Conservation (phyloP, 2,329 filamentous ascomycete species). For the Periconia digitata region DNA sequence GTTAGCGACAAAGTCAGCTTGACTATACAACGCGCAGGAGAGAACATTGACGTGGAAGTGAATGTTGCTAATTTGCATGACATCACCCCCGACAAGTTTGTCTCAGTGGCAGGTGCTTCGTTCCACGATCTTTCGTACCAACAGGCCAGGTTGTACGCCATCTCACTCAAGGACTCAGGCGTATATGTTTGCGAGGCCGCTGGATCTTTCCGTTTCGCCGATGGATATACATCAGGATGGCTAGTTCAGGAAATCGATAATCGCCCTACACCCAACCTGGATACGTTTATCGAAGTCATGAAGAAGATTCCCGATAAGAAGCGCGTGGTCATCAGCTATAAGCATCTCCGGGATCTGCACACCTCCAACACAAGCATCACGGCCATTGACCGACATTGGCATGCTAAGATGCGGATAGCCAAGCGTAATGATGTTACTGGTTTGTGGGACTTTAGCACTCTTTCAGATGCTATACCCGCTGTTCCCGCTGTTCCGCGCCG, state of each 20-base stretch:
- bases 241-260: constrained; percentile 91
- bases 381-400: constrained; percentile 93
- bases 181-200: constrained; percentile 95
- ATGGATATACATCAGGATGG: constrained; percentile 89
- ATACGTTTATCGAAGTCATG: constrained; percentile 89
- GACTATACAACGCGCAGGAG: constrained; percentile 82
- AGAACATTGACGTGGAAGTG: constrained; percentile 83
- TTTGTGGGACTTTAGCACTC: constrained; percentile 89
- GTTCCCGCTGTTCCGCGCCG: constrained; percentile 70
- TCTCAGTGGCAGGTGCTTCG: constrained; percentile 88
- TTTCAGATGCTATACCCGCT: constrained; percentile 78
- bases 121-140: constrained; percentile 98
- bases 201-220: constrained; percentile 88
- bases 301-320: constrained; percentile 78
- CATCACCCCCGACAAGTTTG: constrained; percentile 94
- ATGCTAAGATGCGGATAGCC: constrained; percentile 89
- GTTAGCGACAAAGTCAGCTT: constrained; percentile 79
- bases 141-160: constrained; percentile 92
- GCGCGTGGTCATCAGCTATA: constrained; percentile 91
- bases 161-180: constrained; percentile 73
- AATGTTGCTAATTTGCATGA: constrained; percentile 85
- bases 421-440: constrained; percentile 87
- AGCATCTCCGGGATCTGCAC: constrained; percentile 91
- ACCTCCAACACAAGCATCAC: constrained; percentile 92
- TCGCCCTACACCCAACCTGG: constrained; percentile 82